Conservation (phyloP, 345 rosid genomes). For the Populus deltoides region DNA sequence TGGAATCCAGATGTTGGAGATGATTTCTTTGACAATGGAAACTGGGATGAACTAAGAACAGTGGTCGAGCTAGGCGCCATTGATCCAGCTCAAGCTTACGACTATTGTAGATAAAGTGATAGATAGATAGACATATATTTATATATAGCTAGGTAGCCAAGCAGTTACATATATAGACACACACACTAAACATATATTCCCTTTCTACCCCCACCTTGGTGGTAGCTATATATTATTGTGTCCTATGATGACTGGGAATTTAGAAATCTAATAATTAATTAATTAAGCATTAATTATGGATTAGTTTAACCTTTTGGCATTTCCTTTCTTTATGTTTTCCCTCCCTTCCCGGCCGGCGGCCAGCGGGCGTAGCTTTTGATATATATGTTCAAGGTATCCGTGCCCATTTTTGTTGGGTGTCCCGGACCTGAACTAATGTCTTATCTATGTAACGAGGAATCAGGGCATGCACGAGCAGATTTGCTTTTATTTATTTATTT, state of each 20-base stretch:
- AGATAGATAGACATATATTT: not conserved
- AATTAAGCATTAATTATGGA: not conserved
- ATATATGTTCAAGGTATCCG: not conserved
- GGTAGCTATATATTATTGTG: not conserved
- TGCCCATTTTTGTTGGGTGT: not conserved
- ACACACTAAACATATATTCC: no score
- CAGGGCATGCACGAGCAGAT: not conserved
- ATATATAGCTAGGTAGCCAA: no score
- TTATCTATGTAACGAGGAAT: not conserved
- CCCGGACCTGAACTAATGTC: not conserved
- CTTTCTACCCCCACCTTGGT: no score
- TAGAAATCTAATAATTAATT: not conserved
- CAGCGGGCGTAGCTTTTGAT: not conserved
- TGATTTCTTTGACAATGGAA: conserved; percentile 43
- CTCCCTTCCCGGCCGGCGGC: not conserved
- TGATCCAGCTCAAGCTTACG: not conserved
- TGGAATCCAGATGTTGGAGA: conserved; percentile 35
- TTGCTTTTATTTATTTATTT: not conserved
- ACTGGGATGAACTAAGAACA: conserved; percentile 72
- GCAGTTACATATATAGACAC: no score
- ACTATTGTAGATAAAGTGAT: not conserved
- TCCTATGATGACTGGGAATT: not conserved
- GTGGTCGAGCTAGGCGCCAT: conserved; percentile 41
- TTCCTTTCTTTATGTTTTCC: not conserved
- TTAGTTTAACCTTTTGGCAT: not conserved